Evolutionary conservation across 148 eudicot genomes (phyloP).

Genomic region (Polygonum maritimum): DNA sequence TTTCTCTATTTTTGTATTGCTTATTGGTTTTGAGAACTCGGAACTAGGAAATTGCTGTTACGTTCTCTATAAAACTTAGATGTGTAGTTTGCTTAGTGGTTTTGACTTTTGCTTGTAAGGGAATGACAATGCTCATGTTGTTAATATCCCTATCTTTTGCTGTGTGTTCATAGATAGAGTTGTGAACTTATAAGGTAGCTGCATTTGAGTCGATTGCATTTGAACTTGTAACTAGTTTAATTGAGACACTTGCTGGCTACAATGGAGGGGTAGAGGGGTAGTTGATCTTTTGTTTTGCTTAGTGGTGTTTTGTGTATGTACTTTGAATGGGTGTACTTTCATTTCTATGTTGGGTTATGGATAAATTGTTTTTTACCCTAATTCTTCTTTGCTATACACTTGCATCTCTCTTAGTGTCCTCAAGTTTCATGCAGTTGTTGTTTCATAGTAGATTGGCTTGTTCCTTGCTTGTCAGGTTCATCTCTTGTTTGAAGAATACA

Average conservation of each 20-base stretch:
- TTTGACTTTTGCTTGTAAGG: too few relatives aligned
- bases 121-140: too few relatives aligned
- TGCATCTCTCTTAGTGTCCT: not conserved
- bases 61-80: too few relatives aligned
- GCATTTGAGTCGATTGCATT: not conserved
- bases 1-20: too few relatives aligned
- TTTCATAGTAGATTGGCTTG: not conserved
- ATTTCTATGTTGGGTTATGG: not conserved
- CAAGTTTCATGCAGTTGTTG: not conserved
- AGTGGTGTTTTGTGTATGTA: not conserved
- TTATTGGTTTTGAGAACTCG: too few relatives aligned
- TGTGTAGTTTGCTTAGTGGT: too few relatives aligned
- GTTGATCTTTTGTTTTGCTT: too few relatives aligned
- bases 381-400: not conserved
- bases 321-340: not conserved
- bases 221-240: not conserved
- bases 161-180: not conserved
- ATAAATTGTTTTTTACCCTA: not conserved
- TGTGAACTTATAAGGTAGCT: not conserved
- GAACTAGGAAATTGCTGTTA: too few relatives aligned
- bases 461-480: conserved; percentile 25
- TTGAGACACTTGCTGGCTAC: not conserved
- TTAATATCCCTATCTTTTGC: too few relatives aligned
- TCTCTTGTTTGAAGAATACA: conserved; percentile 47
- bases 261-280: not conserved